Conservation (phyloP, 73 alveolate genomes). For the Uronychia binucleata region DNA sequence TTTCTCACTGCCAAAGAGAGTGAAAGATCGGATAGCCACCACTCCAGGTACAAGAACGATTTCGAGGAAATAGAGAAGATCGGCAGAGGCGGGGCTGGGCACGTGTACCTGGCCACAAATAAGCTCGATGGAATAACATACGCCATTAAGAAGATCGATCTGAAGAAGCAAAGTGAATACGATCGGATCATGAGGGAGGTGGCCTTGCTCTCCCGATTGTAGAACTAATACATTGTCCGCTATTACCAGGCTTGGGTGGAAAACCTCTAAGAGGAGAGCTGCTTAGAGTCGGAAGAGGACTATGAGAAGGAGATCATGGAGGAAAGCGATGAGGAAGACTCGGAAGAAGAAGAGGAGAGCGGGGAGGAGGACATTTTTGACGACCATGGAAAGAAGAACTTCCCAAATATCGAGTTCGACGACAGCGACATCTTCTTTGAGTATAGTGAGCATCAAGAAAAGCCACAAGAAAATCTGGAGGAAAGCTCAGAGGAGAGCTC, state of each 20-base stretch:
- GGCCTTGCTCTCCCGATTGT: constrained; percentile 66
- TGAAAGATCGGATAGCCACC: not conserved
- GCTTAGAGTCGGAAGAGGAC: constrained; percentile 40
- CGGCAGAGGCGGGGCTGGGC: constrained; percentile 80
- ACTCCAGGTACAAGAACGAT: constrained; percentile 55
- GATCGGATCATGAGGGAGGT: constrained; percentile 73
- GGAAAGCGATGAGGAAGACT: constrained; percentile 45
- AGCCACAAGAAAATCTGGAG: not conserved
- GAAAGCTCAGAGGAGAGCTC: no score
- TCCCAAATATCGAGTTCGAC: not conserved
- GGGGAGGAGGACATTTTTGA: no score
- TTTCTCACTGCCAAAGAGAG: not conserved
- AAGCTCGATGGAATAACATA: constrained; percentile 55
- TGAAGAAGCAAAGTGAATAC: constrained; percentile 56
- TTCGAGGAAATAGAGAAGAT: constrained; percentile 60
- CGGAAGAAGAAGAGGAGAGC: constrained; percentile 57
- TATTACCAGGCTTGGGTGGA: constrained; percentile 91
- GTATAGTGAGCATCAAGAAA: not conserved
- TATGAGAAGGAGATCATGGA: constrained; percentile 35
- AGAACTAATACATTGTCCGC: constrained; percentile 85
- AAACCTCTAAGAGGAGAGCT: constrained; percentile 52
- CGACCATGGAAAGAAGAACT: no score
- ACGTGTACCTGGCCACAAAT: constrained; percentile 60
- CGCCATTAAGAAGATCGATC: constrained; percentile 61
- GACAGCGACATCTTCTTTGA: not conserved